Conservation (phyloP, 495 filamentous ascomycete genomes). For the Penicillium cosmopolitanum region DNA sequence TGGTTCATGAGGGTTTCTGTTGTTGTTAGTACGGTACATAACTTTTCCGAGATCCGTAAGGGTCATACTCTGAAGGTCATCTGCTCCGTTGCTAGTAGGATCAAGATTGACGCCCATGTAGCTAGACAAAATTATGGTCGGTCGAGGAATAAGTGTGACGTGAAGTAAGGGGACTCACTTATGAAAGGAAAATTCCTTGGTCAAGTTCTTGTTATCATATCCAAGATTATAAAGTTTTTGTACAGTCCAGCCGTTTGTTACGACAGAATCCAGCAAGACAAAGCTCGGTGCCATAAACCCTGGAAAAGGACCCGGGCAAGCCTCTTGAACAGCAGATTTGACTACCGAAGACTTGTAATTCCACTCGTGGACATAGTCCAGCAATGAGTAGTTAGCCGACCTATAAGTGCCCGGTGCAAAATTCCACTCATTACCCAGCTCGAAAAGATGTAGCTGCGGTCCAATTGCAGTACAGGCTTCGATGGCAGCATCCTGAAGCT, state of each 20-base stretch:
- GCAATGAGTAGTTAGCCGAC: constrained; percentile 15
- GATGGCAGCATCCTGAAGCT: constrained; percentile 10
- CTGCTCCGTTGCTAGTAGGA: background rate
- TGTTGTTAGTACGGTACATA: background rate
- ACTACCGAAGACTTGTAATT: constrained; percentile 17
- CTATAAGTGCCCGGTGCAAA: constrained; percentile 13
- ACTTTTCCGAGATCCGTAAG: background rate
- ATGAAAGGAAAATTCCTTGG: constrained; percentile 21
- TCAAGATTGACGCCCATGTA: constrained; percentile 18
- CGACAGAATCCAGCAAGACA: constrained; percentile 6
- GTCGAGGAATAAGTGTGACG: background rate
- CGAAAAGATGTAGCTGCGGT: constrained; percentile 14
- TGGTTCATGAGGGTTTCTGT: constrained; percentile 26
- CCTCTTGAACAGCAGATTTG: constrained; percentile 10
- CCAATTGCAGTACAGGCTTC: constrained; percentile 20
- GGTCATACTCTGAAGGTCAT: constrained; percentile 19
- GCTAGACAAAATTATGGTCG: constrained; percentile 1
- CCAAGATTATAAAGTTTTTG: constrained; percentile 21
- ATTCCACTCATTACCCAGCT: constrained; percentile 26
- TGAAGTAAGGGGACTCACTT: constrained; percentile 10
- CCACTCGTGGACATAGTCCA: constrained; percentile 23
- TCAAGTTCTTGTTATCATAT: constrained; percentile 21
- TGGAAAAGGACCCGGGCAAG: constrained; percentile 18
- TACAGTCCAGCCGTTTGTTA: constrained; percentile 12
- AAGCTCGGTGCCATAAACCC: constrained; percentile 26